Conservation (phyloP, 164 flowering plant genomes). For the Pachysandra terminalis region DNA sequence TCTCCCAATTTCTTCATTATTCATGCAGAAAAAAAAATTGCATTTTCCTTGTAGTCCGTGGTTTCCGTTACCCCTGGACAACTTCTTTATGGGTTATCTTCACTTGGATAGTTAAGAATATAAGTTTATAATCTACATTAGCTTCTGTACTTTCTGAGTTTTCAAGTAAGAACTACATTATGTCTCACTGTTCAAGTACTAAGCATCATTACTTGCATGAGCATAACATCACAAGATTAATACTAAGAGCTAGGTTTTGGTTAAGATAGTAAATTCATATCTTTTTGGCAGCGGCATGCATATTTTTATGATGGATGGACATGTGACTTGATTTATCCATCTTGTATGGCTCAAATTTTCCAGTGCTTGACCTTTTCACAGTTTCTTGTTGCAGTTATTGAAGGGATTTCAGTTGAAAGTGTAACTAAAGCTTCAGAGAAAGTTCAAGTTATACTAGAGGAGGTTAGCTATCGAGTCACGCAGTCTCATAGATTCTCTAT, state of each 20-base stretch:
- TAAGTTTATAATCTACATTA: no score
- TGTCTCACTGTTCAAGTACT: background rate
- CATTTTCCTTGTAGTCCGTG: no score
- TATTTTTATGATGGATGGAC: background rate
- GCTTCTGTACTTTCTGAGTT: no score
- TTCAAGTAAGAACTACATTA: background rate
- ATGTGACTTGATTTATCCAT: background rate
- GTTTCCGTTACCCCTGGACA: no score
- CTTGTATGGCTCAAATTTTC: background rate
- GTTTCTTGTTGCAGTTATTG: conserved; percentile 52
- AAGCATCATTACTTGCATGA: background rate
- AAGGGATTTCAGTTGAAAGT: conserved; percentile 62
- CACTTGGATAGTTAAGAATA: no score
- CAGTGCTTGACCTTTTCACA: background rate
- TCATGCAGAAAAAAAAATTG: no score
- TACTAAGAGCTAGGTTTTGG: no score
- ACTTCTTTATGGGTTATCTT: no score
- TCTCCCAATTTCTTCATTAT: no score
- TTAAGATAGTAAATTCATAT: no score
- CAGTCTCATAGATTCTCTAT: background rate
- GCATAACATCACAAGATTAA: background rate
- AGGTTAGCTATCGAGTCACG: conserved; percentile 42
- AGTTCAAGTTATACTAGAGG: conserved; percentile 53
- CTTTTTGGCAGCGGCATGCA: no score
- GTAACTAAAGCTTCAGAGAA: conserved; percentile 62